These are phyloP conservation scores for Arabis hirsuta DNA, from an alignment of 345 rosid species.

Conservation along the genomic window DNA sequence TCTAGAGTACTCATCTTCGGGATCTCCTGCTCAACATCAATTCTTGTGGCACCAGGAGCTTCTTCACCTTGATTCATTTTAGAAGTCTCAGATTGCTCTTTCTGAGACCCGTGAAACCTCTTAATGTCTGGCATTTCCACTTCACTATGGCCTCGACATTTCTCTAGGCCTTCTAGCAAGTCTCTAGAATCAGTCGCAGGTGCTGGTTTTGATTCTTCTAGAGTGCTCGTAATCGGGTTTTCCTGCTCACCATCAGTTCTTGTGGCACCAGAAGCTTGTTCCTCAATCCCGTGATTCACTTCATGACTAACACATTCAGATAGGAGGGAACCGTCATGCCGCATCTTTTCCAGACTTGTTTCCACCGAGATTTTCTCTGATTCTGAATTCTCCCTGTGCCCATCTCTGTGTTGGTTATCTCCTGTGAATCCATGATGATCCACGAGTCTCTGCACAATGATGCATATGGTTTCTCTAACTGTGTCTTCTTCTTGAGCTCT, in stretches of 20 bases:
- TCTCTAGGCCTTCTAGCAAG: constrained; percentile 43
- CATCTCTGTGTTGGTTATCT: constrained; percentile 14
- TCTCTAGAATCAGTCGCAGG: constrained; percentile 25
- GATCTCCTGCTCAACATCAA: constrained; percentile 35
- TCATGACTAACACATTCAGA: constrained; percentile 28
- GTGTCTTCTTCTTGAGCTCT: constrained; percentile 36
- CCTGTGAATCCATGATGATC: constrained; percentile 19
- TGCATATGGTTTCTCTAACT: constrained; percentile 12
- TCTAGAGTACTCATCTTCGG: constrained; percentile 31
- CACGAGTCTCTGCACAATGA: constrained; percentile 14
- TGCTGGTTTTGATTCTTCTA: constrained; percentile 25
- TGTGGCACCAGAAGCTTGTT: constrained; percentile 25
- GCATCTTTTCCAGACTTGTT: constrained; percentile 27
- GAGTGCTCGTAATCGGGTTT: constrained; percentile 19
- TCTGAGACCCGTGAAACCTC: constrained; percentile 24
- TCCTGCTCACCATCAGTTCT: constrained; percentile 39
- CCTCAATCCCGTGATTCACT: constrained; percentile 16
- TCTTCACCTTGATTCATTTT: constrained; percentile 16
- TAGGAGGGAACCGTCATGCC: constrained; percentile 13
- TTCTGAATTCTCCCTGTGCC: constrained; percentile 12
- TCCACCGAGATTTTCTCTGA: constrained; percentile 35
- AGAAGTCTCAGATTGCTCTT: constrained; percentile 34
- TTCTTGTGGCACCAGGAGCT: constrained; percentile 28
- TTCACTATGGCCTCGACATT: constrained; percentile 42
- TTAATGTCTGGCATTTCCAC: constrained; percentile 35